Conservation (phyloP, 345 rosid species). For the Pistacia integerrima region DNA sequence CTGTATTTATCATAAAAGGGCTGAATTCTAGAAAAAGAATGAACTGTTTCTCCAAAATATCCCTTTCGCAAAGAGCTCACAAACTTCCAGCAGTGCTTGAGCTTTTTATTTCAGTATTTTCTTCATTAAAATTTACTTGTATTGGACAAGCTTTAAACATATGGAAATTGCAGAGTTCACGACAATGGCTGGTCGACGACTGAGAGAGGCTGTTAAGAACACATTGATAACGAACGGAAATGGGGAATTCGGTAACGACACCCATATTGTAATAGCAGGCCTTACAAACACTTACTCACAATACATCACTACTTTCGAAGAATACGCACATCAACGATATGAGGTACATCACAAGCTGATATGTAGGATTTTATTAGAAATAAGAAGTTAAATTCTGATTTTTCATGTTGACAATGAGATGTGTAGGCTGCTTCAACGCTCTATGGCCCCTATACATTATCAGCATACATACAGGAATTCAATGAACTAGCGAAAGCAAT, state of each 20-base stretch:
- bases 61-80: neutral
- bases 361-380: neutral
- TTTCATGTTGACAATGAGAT: neutral
- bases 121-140: neutral
- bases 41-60: too few relatives aligned
- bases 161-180: slow-evolving; percentile 48
- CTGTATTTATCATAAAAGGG: too few relatives aligned
- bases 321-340: slow-evolving; percentile 52
- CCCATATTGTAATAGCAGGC: slow-evolving; percentile 56
- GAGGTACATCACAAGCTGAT: slow-evolving; percentile 28
- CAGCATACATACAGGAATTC: slow-evolving; percentile 63
- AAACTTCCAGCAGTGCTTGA: too few relatives aligned
- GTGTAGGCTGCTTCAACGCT: slow-evolving; percentile 66
- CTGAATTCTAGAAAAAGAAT: too few relatives aligned
- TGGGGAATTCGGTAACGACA: slow-evolving; percentile 42
- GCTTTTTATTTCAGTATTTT: too few relatives aligned
- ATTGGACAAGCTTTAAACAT: neutral
- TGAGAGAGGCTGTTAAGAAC: slow-evolving; percentile 60
- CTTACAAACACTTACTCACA: slow-evolving; percentile 63
- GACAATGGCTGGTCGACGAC: slow-evolving; percentile 59
- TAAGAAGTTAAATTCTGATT: neutral
- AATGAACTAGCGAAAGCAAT: slow-evolving; percentile 47
- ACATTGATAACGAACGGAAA: slow-evolving; percentile 47
- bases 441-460: slow-evolving; percentile 61
- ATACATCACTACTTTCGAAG: slow-evolving; percentile 56